Percentiles rank a stretch among this genome's conserved stretches.
phyloP scores from a whole-genome alignment of 1,139 yeast genomes.

The Geotrichum carabidarum region DNA sequence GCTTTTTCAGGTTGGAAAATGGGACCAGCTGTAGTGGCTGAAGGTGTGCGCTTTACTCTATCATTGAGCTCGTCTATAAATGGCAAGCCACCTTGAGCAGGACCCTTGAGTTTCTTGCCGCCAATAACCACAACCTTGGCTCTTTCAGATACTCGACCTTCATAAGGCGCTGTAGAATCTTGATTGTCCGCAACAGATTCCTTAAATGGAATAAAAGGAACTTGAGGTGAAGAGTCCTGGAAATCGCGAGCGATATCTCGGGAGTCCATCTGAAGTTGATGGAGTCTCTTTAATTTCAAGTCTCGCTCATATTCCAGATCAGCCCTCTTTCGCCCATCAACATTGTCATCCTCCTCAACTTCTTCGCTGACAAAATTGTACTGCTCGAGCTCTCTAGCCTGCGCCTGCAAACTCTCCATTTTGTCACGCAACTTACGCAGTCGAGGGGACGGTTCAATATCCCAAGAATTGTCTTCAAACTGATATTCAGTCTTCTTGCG shows the following conservation, averaged over 20 bases:
- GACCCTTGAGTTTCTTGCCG: slow-evolving; percentile 4
- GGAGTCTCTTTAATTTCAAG: slow-evolving; percentile 29
- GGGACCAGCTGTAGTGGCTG: slow-evolving; percentile 1
- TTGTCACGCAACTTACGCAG: slow-evolving; percentile 71
- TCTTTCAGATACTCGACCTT: slow-evolving; percentile 30
- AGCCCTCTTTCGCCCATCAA: slow-evolving; percentile 20
- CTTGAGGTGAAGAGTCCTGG: background rate
- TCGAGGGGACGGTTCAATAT: slow-evolving; percentile 71
- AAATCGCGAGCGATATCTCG: slow-evolving; percentile 28
- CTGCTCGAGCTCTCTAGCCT: slow-evolving; percentile 83
- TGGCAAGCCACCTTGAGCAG: slow-evolving; percentile 2
- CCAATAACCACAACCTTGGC: slow-evolving; percentile 26
- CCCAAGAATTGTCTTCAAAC: slow-evolving; percentile 46
- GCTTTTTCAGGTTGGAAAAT: background rate
- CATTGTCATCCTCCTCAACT: slow-evolving; percentile 9
- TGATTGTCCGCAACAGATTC: slow-evolving; percentile 44
- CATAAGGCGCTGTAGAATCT: slow-evolving; percentile 68
- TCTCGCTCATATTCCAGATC: slow-evolving; percentile 30
- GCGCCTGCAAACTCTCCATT: slow-evolving; percentile 79
- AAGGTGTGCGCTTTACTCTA: slow-evolving; percentile 6
- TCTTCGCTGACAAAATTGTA: slow-evolving; percentile 55
- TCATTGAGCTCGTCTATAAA: slow-evolving; percentile 15
- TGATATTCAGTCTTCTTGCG: slow-evolving; percentile 59
- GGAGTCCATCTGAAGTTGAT: slow-evolving; percentile 33
- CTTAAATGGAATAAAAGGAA: slow-evolving; percentile 28